These are phyloP conservation scores for Spergularia bocconei DNA, from an alignment of 148 eudicot genomes.

Conservation along the genomic window DNA sequence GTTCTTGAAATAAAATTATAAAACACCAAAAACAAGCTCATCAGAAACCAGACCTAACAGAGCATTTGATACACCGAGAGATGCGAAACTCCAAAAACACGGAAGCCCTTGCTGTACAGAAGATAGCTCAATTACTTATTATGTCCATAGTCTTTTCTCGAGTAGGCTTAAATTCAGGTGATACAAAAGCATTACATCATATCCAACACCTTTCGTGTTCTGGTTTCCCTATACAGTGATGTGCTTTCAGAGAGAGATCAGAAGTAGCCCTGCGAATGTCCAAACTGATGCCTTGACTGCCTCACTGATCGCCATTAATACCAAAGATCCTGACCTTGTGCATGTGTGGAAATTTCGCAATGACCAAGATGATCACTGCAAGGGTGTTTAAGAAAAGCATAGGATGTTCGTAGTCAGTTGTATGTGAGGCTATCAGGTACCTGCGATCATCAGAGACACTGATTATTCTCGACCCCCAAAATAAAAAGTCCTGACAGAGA, in stretches of 20 bases:
- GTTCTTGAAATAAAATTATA: conserved; percentile 4
- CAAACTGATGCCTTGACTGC: background rate
- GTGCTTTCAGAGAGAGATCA: conserved; percentile 22
- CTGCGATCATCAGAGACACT: conserved; percentile 32
- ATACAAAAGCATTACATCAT: conserved; percentile 29
- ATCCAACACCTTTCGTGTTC: conserved; percentile 15
- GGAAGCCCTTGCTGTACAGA: conserved; percentile 29
- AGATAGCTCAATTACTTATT: conserved; percentile 18
- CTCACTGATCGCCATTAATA: conserved; percentile 78
- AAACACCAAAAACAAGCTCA: conserved; percentile 8
- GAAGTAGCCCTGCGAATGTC: conserved; percentile 17
- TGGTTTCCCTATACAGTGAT: conserved; percentile 38
- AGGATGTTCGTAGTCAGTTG: conserved; percentile 87
- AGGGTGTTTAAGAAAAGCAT: conserved; percentile 92
- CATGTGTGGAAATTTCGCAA: conserved; percentile 95
- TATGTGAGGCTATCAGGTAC: conserved; percentile 94
- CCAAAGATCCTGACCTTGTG: conserved; percentile 97
- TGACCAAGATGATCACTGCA: conserved; percentile 66
- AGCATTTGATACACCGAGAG: conserved; percentile 4
- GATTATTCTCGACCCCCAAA: background rate
- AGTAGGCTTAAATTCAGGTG: conserved; percentile 18
- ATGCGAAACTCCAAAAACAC: conserved; percentile 4
- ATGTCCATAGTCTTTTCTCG: conserved; percentile 14
- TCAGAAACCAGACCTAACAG: conserved; percentile 9
- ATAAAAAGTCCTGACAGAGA: background rate